Conservation (phyloP, 2,329 filamentous ascomycete species). For the Colletotrichum falcatum region DNA sequence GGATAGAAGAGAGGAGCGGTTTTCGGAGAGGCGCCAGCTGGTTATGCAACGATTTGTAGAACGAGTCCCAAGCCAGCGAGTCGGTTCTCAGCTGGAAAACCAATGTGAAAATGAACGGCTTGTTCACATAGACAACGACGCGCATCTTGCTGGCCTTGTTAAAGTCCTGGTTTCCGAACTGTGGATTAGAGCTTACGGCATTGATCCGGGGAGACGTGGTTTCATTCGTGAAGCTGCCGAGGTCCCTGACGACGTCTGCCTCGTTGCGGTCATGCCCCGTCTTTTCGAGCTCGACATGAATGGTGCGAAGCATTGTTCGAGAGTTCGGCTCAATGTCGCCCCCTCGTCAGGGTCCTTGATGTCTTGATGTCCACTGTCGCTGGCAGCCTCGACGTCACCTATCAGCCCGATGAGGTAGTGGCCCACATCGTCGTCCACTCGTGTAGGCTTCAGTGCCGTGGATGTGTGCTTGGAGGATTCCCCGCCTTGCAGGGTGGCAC, state of each 20-base stretch:
- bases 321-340: constrained; percentile 56
- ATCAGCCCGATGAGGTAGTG: constrained; percentile 76
- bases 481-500: constrained; percentile 9
- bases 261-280: constrained; percentile 55
- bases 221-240: constrained; percentile 45
- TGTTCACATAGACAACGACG: constrained; percentile 78
- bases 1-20: constrained; percentile 67
- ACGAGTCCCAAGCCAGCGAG: constrained; percentile 64
- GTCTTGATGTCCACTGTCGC: constrained; percentile 48
- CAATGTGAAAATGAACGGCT: constrained; percentile 82
- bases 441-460: constrained; percentile 13
- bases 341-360: constrained; percentile 49
- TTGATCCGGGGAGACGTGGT: constrained; percentile 35
- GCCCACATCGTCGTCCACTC: constrained; percentile 48
- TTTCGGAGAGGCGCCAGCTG: constrained; percentile 71
- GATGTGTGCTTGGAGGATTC: constrained; percentile 18
- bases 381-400: constrained; percentile 68
- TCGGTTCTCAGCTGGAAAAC: constrained; percentile 74
- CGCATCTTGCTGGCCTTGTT: constrained; percentile 70
- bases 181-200: constrained; percentile 39
- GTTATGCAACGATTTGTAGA: constrained; percentile 71
- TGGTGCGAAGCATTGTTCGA: constrained; percentile 72
- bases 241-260: constrained; percentile 59
- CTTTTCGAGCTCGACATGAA: constrained; percentile 73
- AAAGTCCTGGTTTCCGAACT: constrained; percentile 61